These are phyloP conservation scores for Populus hybrid DNA, from an alignment of 441 rosid species.

Conservation along the genomic window DNA sequence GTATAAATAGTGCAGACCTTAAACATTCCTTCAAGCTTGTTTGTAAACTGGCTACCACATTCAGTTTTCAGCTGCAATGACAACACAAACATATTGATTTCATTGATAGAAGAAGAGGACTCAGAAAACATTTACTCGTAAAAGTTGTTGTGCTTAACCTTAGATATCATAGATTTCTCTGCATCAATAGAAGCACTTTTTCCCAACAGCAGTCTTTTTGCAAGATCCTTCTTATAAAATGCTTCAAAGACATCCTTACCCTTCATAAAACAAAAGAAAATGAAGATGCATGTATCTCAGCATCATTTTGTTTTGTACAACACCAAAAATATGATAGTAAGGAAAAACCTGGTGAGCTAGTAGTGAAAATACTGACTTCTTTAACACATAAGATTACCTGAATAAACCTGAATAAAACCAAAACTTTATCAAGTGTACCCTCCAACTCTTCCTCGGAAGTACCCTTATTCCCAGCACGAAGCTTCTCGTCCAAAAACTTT, in stretches of 20 bases:
- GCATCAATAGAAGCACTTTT: slow-evolving; percentile 99
- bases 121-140: neutral
- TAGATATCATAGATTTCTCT: slow-evolving; percentile 99
- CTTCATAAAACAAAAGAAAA: slow-evolving; percentile 31
- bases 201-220: slow-evolving; percentile 87
- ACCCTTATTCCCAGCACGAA: slow-evolving; percentile 99
- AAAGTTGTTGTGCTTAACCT: slow-evolving; percentile 44
- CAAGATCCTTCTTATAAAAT: slow-evolving; percentile 98
- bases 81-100: slow-evolving; percentile 26
- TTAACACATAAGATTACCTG: slow-evolving; percentile 57
- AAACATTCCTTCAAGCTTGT: slow-evolving; percentile 99
- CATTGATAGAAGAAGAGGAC: slow-evolving; percentile 9
- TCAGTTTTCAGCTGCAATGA: slow-evolving; percentile 88
- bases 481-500: slow-evolving; percentile 97
- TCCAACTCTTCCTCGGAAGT: slow-evolving; percentile 99
- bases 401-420: slow-evolving; percentile 96
- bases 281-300: no score
- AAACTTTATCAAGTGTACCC: slow-evolving; percentile 91
- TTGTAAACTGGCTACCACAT: slow-evolving; percentile 99
- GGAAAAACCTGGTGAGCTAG: neutral
- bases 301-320: slow-evolving; percentile 16
- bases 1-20: slow-evolving; percentile 49
- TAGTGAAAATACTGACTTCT: neutral
- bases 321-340: slow-evolving; percentile 1
- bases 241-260: slow-evolving; percentile 99